Evolutionary conservation across 176 grass and related monocot species (phyloP).

Genomic region (bread wheat (Triticum aestivum)): DNA sequence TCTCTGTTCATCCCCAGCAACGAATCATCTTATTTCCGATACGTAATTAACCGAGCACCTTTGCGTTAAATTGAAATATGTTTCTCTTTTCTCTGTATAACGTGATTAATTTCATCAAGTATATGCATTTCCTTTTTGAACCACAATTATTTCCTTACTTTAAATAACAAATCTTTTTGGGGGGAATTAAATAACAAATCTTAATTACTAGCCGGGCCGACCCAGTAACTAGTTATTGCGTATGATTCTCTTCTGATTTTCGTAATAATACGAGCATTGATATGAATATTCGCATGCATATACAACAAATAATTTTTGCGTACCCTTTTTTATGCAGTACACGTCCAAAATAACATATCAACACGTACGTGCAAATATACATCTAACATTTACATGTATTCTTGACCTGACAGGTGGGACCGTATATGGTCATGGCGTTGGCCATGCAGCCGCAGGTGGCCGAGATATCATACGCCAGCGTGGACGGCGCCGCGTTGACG

Average conservation of each 20-base stretch:
- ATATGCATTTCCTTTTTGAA: neutral
- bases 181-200: neutral
- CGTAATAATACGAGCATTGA: neutral
- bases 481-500: slow-evolving; percentile 30
- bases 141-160: neutral
- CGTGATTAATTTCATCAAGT: neutral
- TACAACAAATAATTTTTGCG: neutral
- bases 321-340: neutral
- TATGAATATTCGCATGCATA: neutral
- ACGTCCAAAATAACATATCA: neutral
- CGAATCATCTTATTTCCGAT: neutral
- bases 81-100: neutral
- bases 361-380: neutral
- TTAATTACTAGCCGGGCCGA: neutral
- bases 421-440: slow-evolving; percentile 22
- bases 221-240: neutral
- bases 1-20: neutral
- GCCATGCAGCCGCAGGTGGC: slow-evolving; percentile 32
- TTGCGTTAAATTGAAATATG: neutral
- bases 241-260: neutral
- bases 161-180: neutral
- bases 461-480: slow-evolving; percentile 39
- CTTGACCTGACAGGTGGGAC: slow-evolving; percentile 26
- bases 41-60: neutral
- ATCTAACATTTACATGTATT: too few species aligned